A percentile compares a stretch with the other conserved stretches of the same genome.
Conservation (phyloP, 2,329 filamentous ascomycete genomes). For the Scopulariopsis brevicaulis region DNA sequence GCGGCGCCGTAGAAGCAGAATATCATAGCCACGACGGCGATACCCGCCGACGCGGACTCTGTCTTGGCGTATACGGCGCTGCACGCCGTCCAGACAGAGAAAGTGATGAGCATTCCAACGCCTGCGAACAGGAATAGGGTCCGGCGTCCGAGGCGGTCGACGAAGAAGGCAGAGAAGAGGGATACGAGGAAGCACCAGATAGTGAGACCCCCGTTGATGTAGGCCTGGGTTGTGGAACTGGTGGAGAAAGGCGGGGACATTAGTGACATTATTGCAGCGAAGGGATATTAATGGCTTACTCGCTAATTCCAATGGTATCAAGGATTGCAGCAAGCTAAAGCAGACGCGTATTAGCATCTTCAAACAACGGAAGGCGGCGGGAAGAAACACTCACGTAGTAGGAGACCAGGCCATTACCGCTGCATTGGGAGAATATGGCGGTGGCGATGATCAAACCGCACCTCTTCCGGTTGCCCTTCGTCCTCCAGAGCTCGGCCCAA, state of each 20-base stretch:
- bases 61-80: slow-evolving; percentile 19
- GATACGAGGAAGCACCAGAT: slow-evolving; percentile 29
- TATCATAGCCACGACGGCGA: slow-evolving; percentile 21
- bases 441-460: slow-evolving; percentile 33
- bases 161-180: slow-evolving; percentile 25
- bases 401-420: slow-evolving; percentile 33
- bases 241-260: not conserved
- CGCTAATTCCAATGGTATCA: slow-evolving; percentile 36
- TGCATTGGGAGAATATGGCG: slow-evolving; percentile 40
- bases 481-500: slow-evolving; percentile 26
- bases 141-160: slow-evolving; percentile 33
- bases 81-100: slow-evolving; percentile 21
- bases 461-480: slow-evolving; percentile 29
- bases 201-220: slow-evolving; percentile 8
- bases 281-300: slow-evolving; percentile 26
- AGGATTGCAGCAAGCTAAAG: slow-evolving; percentile 32
- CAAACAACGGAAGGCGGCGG: not conserved
- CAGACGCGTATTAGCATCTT: not conserved
- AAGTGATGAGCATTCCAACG: slow-evolving; percentile 16
- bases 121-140: slow-evolving; percentile 37
- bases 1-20: slow-evolving; percentile 41
- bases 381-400: slow-evolving; percentile 31
- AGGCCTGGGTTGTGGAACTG: slow-evolving; percentile 24
- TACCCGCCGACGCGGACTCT: slow-evolving; percentile 14
- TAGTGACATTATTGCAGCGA: not conserved